Percentiles rank a stretch among this genome's conserved stretches.
phyloP scores from a whole-genome alignment of 306 rosid genomes.

The Albizia julibrissin region DNA sequence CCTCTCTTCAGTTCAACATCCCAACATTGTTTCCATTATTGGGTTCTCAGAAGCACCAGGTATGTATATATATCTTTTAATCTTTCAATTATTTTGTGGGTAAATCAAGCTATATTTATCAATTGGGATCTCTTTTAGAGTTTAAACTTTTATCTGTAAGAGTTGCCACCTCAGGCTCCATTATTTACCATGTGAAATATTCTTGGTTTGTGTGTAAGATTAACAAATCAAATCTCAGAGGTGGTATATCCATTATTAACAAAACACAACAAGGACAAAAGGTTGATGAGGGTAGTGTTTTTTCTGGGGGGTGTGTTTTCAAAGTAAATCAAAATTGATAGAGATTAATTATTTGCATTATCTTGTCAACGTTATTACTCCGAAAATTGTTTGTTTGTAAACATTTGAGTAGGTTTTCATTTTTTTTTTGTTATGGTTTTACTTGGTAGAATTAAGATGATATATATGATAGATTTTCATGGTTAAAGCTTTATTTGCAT shows the following conservation, averaged over 20 bases:
- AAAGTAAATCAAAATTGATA: neutral
- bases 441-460: neutral
- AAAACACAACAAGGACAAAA: neutral
- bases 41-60: conserved; percentile 91
- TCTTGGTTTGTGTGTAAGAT: neutral
- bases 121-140: neutral
- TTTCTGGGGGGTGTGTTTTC: neutral
- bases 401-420: neutral
- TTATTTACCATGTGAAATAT: neutral
- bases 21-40: conserved; percentile 65
- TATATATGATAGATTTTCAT: neutral
- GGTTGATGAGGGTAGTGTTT: neutral
- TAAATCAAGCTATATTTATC: neutral
- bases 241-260: neutral
- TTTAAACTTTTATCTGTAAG: neutral
- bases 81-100: neutral
- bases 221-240: neutral
- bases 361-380: neutral
- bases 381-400: neutral
- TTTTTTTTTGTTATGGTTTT: neutral
- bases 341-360: neutral
- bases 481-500: neutral
- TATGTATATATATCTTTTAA: too few species aligned
- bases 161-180: neutral
- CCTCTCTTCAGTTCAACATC: conserved; percentile 81